A percentile compares a stretch with the other conserved stretches of the same genome.
These are phyloP conservation scores for Gryganskiella cystojenkinii DNA, from an alignment of 192 early-diverging fungal species.

Conservation along the genomic window DNA sequence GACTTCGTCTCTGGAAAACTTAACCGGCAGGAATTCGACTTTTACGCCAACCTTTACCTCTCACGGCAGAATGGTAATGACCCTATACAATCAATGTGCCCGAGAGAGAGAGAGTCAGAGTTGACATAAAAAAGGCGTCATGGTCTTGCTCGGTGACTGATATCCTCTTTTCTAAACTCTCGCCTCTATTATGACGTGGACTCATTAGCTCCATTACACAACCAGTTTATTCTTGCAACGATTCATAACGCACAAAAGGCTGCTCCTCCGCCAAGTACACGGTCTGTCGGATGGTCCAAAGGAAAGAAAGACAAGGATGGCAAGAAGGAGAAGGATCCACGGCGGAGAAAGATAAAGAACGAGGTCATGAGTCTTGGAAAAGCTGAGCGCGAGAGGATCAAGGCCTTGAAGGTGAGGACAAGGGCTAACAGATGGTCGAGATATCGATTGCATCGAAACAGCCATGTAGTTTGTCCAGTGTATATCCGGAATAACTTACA, in stretches of 20 bases:
- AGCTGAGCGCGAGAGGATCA: constrained; percentile 72
- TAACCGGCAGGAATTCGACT: constrained; percentile 83
- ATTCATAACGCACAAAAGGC: constrained; percentile 82
- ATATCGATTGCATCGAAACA: not conserved
- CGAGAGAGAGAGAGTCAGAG: too few relatives aligned
- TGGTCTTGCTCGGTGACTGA: too few relatives aligned
- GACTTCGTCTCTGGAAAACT: constrained; percentile 82
- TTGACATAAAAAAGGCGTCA: too few relatives aligned
- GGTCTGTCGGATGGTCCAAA: constrained; percentile 66
- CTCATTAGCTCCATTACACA: constrained; percentile 67
- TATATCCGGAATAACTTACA: too few relatives aligned
- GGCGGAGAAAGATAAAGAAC: constrained; percentile 73
- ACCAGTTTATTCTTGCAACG: constrained; percentile 80
- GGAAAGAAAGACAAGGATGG: constrained; percentile 62
- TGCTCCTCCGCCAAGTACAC: constrained; percentile 71
- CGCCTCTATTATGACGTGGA: not conserved
- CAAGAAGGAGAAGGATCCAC: constrained; percentile 57
- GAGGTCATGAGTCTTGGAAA: constrained; percentile 77
- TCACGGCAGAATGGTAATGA: constrained; percentile 59
- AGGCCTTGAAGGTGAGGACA: constrained; percentile 65
- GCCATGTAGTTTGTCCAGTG: too few relatives aligned
- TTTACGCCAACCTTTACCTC: constrained; percentile 78
- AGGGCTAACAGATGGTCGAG: not conserved
- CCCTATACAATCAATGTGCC: too few relatives aligned
- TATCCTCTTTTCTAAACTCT: not conserved